A percentile compares a stretch with the other conserved stretches of the same genome.
Evolutionary conservation across 371 early-diverging fungal genomes (phyloP).

Genomic region (Mortierella sp.): DNA sequence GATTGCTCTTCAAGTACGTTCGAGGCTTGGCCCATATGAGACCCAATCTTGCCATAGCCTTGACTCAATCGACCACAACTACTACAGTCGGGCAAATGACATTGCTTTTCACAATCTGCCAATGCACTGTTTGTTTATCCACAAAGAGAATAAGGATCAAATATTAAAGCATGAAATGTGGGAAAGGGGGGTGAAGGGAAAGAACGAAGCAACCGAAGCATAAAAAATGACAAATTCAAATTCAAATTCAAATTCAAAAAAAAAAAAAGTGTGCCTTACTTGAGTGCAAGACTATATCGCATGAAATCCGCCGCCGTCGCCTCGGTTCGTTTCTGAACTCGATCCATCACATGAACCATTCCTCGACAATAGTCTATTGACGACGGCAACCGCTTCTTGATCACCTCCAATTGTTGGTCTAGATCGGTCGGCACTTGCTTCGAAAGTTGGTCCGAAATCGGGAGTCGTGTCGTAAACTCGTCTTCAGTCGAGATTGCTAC

Average conservation of each 20-base stretch:
- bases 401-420: slow-evolving; percentile 63
- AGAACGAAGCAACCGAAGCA: background rate
- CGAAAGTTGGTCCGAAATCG: slow-evolving; percentile 19
- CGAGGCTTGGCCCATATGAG: slow-evolving; percentile 65
- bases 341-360: slow-evolving; percentile 73
- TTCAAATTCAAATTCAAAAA: background rate
- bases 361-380: slow-evolving; percentile 70
- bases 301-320: slow-evolving; percentile 69
- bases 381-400: slow-evolving; percentile 62
- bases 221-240: slow-evolving; percentile 3
- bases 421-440: slow-evolving; percentile 40
- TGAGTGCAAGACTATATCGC: slow-evolving; percentile 65
- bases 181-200: background rate
- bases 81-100: slow-evolving; percentile 69
- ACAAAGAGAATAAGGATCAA: slow-evolving; percentile 8
- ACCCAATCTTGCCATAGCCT: slow-evolving; percentile 69
- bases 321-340: slow-evolving; percentile 72
- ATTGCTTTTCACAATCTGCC: slow-evolving; percentile 70
- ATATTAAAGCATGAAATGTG: too few species aligned
- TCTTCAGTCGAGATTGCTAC: slow-evolving; percentile 55
- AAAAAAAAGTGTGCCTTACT: slow-evolving; percentile 43
- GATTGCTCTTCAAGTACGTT: slow-evolving; percentile 68
- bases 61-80: slow-evolving; percentile 68
- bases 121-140: slow-evolving; percentile 55
- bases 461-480: slow-evolving; percentile 51